Conservation (phyloP, 2,329 filamentous ascomycete genomes). For the Calonectria henricotiae region DNA sequence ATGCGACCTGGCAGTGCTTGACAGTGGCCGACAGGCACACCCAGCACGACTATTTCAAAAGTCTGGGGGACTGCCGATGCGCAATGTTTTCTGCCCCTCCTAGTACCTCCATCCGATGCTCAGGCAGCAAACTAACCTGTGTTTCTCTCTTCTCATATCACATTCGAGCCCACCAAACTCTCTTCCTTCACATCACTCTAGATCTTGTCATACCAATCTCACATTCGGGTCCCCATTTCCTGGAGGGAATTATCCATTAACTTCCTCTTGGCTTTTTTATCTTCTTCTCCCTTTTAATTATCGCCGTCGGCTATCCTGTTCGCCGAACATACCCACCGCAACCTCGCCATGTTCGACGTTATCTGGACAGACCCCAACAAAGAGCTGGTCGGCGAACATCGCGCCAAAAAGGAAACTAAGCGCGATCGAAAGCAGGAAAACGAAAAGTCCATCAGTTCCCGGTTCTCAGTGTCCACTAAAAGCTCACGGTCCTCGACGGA, state of each 20-base stretch:
- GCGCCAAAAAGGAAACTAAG: slow-evolving; percentile 64
- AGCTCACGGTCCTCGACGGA: slow-evolving; percentile 62
- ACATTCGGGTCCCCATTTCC: not conserved
- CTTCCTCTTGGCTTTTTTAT: not conserved
- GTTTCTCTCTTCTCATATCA: not conserved
- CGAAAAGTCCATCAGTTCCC: slow-evolving; percentile 49
- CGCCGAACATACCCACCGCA: not conserved
- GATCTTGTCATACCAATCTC: not conserved
- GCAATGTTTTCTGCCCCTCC: slow-evolving; percentile 3
- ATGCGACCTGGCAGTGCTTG: slow-evolving; percentile 24
- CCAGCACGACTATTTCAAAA: slow-evolving; percentile 2
- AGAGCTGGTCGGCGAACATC: slow-evolving; percentile 70
- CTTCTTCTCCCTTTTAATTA: not conserved
- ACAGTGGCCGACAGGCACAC: slow-evolving; percentile 12
- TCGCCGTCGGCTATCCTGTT: not conserved
- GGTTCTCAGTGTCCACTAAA: slow-evolving; percentile 62
- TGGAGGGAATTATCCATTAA: not conserved
- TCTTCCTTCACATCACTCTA: not conserved
- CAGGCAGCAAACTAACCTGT: slow-evolving; percentile 1
- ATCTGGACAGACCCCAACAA: slow-evolving; percentile 72
- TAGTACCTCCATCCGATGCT: not conserved
- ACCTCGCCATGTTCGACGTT: slow-evolving; percentile 70
- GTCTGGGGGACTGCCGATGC: not conserved
- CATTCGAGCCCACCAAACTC: not conserved
- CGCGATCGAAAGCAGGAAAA: slow-evolving; percentile 52